phyloP scores from a whole-genome alignment of 257 asterid species.

The Lithospermum erythrorhizon region DNA sequence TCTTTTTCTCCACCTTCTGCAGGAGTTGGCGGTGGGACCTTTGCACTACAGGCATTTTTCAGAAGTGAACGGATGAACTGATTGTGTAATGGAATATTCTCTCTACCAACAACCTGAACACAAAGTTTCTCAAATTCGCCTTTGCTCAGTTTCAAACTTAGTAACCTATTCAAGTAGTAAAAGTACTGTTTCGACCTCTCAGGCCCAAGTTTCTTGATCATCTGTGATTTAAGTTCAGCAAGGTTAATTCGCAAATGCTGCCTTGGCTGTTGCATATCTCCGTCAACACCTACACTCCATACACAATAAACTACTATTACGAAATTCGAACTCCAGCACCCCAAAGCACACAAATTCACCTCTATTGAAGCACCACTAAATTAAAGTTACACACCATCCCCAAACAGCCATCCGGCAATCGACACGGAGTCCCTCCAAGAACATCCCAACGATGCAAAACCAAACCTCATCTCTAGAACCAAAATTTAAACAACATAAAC shows the following conservation, averaged over 20 bases:
- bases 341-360: slow-evolving; percentile 20
- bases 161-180: slow-evolving; percentile 50
- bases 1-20: slow-evolving; percentile 33
- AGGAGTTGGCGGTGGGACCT: slow-evolving; percentile 42
- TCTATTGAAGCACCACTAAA: slow-evolving; percentile 27
- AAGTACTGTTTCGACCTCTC: slow-evolving; percentile 75
- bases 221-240: slow-evolving; percentile 57
- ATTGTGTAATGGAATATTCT: slow-evolving; percentile 77
- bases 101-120: slow-evolving; percentile 55
- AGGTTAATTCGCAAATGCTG: slow-evolving; percentile 72
- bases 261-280: slow-evolving; percentile 66
- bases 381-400: slow-evolving; percentile 40
- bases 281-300: slow-evolving; percentile 42
- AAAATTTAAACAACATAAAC: slow-evolving; percentile 17
- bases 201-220: slow-evolving; percentile 66
- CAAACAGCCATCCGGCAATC: slow-evolving; percentile 36
- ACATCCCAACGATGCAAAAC: slow-evolving; percentile 27
- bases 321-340: slow-evolving; percentile 3
- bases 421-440: slow-evolving; percentile 27
- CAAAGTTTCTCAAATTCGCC: slow-evolving; percentile 69
- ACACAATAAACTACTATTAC: slow-evolving; percentile 21
- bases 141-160: slow-evolving; percentile 63
- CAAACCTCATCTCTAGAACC: slow-evolving; percentile 37
- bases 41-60: slow-evolving; percentile 55
- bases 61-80: slow-evolving; percentile 60